These are phyloP conservation scores for Zasmidium angulare DNA, from an alignment of 2,329 filamentous ascomycete genomes.

Conservation along the genomic window DNA sequence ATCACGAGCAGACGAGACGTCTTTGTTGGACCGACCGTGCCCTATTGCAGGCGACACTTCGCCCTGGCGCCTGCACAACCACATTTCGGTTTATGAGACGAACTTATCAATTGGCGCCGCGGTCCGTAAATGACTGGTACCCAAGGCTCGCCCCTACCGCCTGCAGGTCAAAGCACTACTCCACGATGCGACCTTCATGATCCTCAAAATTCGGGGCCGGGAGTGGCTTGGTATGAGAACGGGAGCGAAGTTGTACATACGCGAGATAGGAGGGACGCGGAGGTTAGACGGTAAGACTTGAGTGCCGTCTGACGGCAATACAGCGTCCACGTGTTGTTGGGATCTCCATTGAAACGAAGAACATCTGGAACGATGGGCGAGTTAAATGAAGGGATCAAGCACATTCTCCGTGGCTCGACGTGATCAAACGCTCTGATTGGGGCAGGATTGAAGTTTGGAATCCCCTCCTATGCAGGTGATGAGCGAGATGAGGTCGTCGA, in stretches of 20 bases:
- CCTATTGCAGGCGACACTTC: neutral
- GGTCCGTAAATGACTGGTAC: neutral
- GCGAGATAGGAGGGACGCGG: neutral
- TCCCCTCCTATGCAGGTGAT: conserved; percentile 2
- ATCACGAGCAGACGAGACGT: neutral
- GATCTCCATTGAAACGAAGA: neutral
- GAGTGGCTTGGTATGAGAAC: neutral
- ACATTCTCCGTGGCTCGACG: neutral
- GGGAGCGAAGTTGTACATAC: neutral
- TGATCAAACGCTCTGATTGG: neutral
- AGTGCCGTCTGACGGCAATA: conserved; percentile 6
- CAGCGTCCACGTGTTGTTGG: neutral
- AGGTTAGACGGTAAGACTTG: neutral
- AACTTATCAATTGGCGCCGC: neutral
- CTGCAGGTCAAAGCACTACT: neutral
- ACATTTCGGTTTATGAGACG: conserved; percentile 5
- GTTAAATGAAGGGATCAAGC: neutral
- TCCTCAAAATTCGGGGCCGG: neutral
- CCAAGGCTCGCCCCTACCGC: neutral
- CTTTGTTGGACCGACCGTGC: no score
- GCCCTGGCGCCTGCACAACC: neutral
- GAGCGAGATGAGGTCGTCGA: conserved; percentile 4
- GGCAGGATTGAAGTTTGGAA: neutral
- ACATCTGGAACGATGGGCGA: neutral
- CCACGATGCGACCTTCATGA: conserved; percentile 1